phyloP scores from a whole-genome alignment of 352 stramenopile genomes.

The Globisporangium solare region DNA sequence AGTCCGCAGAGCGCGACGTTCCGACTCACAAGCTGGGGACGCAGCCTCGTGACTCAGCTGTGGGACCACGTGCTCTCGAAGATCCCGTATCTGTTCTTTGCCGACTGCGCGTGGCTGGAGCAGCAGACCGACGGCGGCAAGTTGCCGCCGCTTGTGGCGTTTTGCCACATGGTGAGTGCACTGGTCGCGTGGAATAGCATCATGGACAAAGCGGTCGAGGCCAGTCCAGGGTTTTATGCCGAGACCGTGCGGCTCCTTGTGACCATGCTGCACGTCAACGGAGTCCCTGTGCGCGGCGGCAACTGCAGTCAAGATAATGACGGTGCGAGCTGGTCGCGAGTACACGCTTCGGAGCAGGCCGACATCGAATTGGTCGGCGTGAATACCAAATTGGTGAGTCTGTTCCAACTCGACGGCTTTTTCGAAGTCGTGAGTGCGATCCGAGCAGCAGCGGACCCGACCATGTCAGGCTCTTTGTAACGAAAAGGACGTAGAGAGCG shows the following conservation, averaged over 20 bases:
- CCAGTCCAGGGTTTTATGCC: constrained; percentile 22
- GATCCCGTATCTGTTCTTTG: constrained; percentile 50
- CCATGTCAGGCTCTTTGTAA: no score
- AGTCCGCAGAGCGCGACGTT: constrained; percentile 28
- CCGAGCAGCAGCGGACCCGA: no score
- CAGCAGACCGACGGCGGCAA: constrained; percentile 32
- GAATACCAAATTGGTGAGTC: constrained; percentile 7
- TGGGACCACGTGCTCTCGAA: constrained; percentile 45
- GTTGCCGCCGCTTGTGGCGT: constrained; percentile 30
- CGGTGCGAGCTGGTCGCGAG: neutral
- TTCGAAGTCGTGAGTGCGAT: constrained; percentile 13
- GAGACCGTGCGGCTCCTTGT: constrained; percentile 23
- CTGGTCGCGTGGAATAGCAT: constrained; percentile 45
- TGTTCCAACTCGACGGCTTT: constrained; percentile 19
- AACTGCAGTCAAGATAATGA: neutral
- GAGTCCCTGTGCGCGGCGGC: constrained; percentile 5
- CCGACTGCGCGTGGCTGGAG: constrained; percentile 70
- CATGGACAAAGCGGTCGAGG: constrained; percentile 22
- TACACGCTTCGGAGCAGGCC: no score
- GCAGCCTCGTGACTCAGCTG: constrained; percentile 28
- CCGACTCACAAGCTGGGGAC: constrained; percentile 42
- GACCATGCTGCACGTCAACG: constrained; percentile 17
- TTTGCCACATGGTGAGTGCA: constrained; percentile 45
- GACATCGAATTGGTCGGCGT: constrained; percentile 14
- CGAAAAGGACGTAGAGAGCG: no score